Evolutionary conservation across 805 yeast species (phyloP).

Genomic region (Saturnispora besseyi): DNA sequence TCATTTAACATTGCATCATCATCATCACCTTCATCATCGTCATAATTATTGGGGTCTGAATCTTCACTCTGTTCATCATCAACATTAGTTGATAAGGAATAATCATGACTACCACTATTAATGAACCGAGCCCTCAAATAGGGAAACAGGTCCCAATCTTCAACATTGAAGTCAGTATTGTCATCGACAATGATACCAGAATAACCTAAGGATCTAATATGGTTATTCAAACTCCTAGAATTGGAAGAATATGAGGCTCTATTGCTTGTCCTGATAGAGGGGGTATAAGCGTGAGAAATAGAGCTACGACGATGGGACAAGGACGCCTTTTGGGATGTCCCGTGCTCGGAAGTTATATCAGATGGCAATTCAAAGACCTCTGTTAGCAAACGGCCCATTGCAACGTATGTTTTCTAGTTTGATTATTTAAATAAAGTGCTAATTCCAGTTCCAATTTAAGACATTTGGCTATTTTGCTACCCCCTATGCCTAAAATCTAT

Average conservation of each 20-base stretch:
- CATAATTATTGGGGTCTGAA: background rate
- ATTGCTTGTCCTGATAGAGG: background rate
- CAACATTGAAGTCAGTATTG: background rate
- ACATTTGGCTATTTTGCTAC: background rate
- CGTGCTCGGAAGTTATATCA: background rate
- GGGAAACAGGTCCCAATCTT: slow-evolving; percentile 1
- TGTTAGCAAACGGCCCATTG: slow-evolving; percentile 7
- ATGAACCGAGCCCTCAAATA: background rate
- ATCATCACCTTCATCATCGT: background rate
- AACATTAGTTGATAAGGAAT: background rate
- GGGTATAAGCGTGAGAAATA: slow-evolving; percentile 1
- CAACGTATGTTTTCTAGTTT: background rate
- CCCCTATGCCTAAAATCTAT: too few relatives aligned
- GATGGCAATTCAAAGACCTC: slow-evolving; percentile 3
- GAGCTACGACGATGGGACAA: background rate
- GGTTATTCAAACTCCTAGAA: background rate
- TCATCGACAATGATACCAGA: background rate
- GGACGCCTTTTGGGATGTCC: background rate
- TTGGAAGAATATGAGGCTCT: background rate
- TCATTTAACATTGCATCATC: background rate
- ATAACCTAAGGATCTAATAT: background rate
- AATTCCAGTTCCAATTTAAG: background rate
- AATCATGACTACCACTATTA: background rate
- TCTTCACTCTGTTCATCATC: background rate
- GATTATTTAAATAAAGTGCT: background rate